Percentiles rank a stretch among this genome's conserved stretches.
These are phyloP conservation scores for Lentinula sp. DNA, from an alignment of 768 basidiomycete species.

Conservation along the genomic window DNA sequence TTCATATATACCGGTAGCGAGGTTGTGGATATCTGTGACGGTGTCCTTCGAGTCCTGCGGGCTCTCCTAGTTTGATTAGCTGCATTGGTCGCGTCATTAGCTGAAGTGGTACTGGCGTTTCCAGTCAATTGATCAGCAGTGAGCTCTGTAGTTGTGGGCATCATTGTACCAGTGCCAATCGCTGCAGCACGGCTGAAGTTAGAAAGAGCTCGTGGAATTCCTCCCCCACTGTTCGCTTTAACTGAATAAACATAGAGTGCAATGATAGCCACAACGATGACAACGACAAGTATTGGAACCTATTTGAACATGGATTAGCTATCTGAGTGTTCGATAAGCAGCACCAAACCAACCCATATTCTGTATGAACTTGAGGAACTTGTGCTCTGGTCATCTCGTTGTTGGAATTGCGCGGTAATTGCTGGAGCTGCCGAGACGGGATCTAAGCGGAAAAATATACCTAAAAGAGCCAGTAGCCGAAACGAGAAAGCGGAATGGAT, in stretches of 20 bases:
- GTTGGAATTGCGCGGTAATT: background rate
- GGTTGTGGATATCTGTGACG: conserved; percentile 75
- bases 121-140: conserved; percentile 59
- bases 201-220: conserved; percentile 11
- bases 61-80: conserved; percentile 29
- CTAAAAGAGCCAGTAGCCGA: background rate
- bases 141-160: conserved; percentile 26
- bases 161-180: conserved; percentile 7
- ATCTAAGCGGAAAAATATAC: background rate
- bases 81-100: conserved; percentile 14
- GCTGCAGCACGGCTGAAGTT: conserved; percentile 6
- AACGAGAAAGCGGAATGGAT: background rate
- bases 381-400: background rate
- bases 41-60: conserved; percentile 52
- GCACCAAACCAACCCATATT: background rate
- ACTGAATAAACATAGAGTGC: conserved; percentile 10
- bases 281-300: conserved; percentile 24
- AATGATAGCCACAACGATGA: conserved; percentile 17
- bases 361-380: background rate
- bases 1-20: conserved; percentile 78
- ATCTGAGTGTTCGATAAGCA: background rate
- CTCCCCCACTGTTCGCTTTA: conserved; percentile 12
- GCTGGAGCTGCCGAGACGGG: conserved; percentile 3
- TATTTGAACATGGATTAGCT: background rate
- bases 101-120: conserved; percentile 25